These are phyloP conservation scores for Stephania japonica DNA, from an alignment of 164 flowering plant genomes.

Conservation along the genomic window DNA sequence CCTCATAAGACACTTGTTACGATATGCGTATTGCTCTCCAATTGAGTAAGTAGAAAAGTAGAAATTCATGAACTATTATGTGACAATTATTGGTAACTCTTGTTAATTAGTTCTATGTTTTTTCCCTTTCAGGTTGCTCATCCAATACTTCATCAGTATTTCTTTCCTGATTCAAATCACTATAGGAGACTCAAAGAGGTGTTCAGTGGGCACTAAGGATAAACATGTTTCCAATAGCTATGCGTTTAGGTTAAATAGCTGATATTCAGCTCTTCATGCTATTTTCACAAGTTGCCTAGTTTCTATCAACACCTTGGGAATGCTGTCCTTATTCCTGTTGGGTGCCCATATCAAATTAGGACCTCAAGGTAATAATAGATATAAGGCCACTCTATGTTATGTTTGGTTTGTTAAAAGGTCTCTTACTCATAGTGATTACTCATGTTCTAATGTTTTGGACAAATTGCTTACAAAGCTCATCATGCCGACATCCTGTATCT, in stretches of 20 bases:
- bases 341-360: conserved; percentile 73
- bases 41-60: conserved; percentile 34
- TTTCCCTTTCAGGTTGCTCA: conserved; percentile 32
- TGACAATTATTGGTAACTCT: background rate
- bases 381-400: background rate
- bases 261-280: conserved; percentile 5
- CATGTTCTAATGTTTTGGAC: background rate
- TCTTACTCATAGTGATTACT: background rate
- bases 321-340: conserved; percentile 74
- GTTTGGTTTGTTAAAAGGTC: background rate
- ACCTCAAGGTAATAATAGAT: conserved; percentile 51
- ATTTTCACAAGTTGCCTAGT: conserved; percentile 59
- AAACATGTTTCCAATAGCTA: background rate
- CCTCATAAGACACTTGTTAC: conserved; percentile 44
- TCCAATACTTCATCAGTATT: conserved; percentile 46
- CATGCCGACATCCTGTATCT: background rate
- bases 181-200: conserved; percentile 51
- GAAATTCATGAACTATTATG: background rate
- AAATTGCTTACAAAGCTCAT: background rate
- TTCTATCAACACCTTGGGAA: conserved; percentile 71
- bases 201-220: conserved; percentile 22
- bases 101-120: conserved; percentile 7
- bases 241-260: background rate
- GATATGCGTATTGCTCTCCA: conserved; percentile 25
- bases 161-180: conserved; percentile 32